Conservation (phyloP, 805 yeast species). For the Barnettozyma siamensis region DNA sequence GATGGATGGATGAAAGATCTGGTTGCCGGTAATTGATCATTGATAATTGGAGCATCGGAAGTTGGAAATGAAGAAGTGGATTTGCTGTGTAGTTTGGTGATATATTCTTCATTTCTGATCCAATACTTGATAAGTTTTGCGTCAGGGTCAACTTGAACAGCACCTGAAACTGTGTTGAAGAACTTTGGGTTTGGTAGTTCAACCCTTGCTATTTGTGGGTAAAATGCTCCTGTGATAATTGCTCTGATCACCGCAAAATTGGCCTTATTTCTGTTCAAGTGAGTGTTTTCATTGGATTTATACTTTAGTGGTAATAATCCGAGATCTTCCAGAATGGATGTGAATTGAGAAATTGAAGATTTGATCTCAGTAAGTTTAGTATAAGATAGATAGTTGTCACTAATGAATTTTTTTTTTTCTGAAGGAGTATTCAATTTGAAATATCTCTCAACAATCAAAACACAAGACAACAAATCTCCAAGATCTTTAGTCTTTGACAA, state of each 20-base stretch:
- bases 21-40: slow-evolving; percentile 43
- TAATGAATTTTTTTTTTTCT: slow-evolving; percentile 40
- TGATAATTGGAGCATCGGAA: slow-evolving; percentile 11
- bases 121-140: slow-evolving; percentile 66
- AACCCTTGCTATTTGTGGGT: slow-evolving; percentile 78
- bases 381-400: slow-evolving; percentile 55
- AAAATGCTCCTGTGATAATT: slow-evolving; percentile 71
- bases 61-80: neutral
- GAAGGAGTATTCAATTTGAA: slow-evolving; percentile 21
- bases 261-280: slow-evolving; percentile 45
- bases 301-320: slow-evolving; percentile 66
- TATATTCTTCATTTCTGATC: slow-evolving; percentile 57
- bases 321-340: slow-evolving; percentile 65
- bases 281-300: slow-evolving; percentile 20
- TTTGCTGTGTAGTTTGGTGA: slow-evolving; percentile 11
- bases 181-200: slow-evolving; percentile 79
- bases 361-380: slow-evolving; percentile 63
- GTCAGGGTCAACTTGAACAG: slow-evolving; percentile 83
- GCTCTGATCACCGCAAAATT: slow-evolving; percentile 54
- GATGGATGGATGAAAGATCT: slow-evolving; percentile 87
- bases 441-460: slow-evolving; percentile 55
- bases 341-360: slow-evolving; percentile 64
- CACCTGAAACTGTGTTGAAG: slow-evolving; percentile 63
- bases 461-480: slow-evolving; percentile 75
- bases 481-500: slow-evolving; percentile 36